These are phyloP conservation scores for Barbarea vulgaris DNA, from an alignment of 345 rosid species.

Conservation along the genomic window DNA sequence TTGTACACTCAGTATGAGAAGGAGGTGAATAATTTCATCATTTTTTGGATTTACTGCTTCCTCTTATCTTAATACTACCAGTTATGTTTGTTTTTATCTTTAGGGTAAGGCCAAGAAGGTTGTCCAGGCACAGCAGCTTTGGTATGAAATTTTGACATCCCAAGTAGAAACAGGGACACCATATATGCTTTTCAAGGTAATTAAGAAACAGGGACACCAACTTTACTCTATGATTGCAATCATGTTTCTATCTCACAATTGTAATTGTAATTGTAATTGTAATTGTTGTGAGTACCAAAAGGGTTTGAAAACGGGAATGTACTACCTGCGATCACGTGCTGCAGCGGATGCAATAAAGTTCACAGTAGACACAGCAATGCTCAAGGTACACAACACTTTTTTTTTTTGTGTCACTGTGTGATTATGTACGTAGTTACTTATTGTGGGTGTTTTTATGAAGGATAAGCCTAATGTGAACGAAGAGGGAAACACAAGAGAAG, in stretches of 20 bases:
- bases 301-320: slow-evolving; percentile 97
- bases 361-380: slow-evolving; percentile 79
- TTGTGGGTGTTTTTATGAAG: slow-evolving; percentile 23
- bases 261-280: too few relatives aligned
- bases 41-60: background rate
- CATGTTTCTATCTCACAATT: too few relatives aligned
- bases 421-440: background rate
- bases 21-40: slow-evolving; percentile 45
- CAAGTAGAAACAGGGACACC: slow-evolving; percentile 99
- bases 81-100: slow-evolving; percentile 7
- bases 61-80: background rate
- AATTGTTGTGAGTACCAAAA: slow-evolving; percentile 22
- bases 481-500: slow-evolving; percentile 25
- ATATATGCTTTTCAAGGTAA: slow-evolving; percentile 98
- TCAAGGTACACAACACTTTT: slow-evolving; percentile 50
- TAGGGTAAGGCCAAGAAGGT: slow-evolving; percentile 94
- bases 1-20: slow-evolving; percentile 65
- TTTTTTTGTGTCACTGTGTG: background rate
- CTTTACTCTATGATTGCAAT: too few relatives aligned
- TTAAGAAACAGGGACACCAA: too few relatives aligned
- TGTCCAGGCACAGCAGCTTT: slow-evolving; percentile 79
- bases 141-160: slow-evolving; percentile 84
- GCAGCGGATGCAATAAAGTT: slow-evolving; percentile 99
- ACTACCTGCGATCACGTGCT: slow-evolving; percentile 83
- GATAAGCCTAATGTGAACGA: slow-evolving; percentile 46